Percentiles rank a stretch among this genome's conserved stretches.
Conservation (phyloP, 2,329 filamentous ascomycete genomes). For the Paramyrothecium sp. region DNA sequence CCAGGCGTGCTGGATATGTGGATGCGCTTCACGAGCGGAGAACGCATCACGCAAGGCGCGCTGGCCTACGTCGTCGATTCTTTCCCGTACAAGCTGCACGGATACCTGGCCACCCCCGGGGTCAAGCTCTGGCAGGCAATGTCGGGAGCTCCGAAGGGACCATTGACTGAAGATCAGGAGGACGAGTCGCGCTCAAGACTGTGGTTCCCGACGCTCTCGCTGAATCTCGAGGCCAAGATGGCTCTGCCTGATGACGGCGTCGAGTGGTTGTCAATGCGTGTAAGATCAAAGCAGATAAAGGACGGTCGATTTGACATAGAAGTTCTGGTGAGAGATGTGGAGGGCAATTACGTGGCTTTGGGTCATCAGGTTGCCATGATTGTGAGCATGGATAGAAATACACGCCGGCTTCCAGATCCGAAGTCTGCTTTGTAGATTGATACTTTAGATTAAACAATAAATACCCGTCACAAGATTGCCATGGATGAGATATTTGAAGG, state of each 20-base stretch:
- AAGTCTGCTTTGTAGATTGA: too few species aligned
- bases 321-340: conserved; percentile 48
- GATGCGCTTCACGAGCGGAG: conserved; percentile 59
- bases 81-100: conserved; percentile 45
- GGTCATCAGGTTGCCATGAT: conserved; percentile 1
- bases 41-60: conserved; percentile 61
- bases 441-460: too few species aligned
- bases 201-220: conserved; percentile 75
- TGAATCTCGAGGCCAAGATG: conserved; percentile 79
- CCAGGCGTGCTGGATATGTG: conserved; percentile 40
- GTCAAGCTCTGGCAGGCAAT: background rate
- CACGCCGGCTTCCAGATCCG: too few species aligned
- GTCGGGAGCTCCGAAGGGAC: background rate
- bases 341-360: background rate
- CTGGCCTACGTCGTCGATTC: conserved; percentile 65
- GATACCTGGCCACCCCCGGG: background rate
- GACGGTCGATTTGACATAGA: conserved; percentile 76
- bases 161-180: background rate
- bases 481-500: too few species aligned
- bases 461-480: too few species aligned
- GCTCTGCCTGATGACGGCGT: conserved; percentile 63
- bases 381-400: background rate
- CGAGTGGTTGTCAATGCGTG: conserved; percentile 69
- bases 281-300: conserved; percentile 63
- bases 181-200: conserved; percentile 29